Base-by-base conservation (phyloP, 148 eudicot genomes). In the Fagopyrum homotropicum region DNA sequence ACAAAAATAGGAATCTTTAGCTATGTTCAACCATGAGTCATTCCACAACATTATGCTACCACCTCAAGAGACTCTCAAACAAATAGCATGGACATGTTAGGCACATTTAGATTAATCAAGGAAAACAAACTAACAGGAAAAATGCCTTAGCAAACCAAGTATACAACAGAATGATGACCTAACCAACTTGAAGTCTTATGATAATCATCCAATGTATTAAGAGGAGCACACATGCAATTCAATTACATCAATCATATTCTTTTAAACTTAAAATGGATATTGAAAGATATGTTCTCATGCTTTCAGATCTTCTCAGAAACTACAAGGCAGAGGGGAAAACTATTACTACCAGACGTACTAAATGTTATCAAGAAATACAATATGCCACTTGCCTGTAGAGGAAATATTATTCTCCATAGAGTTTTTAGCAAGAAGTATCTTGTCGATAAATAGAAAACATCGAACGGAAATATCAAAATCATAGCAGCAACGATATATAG, bases 341-440 rank as follows among this genome's bases (percentile, higher is more conserved):
- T 22, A 51, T 48, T 69, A 49, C 74, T 19, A 19, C 22, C 29
- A 17, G 30, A 61, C 69, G 29, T 22, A 63, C 69, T 63, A 63
- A 44, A 63, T 63, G 59, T 17, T n/a, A 60, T 44, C 26, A 54
- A 68, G 60, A 57, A 49, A 50, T 72, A 70, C 22, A 78, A 72
- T 55, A 72, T 78, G 71, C 71, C 30, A 90, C 95, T 89, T 85
- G 85, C 99, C 99, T 96, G 99, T 49, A 96, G 82, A 69, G 99
- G 99, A 78, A 96, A 85, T 73, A 89, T 80, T 82, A 96, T 90
- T 83, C 98, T 85, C 99, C 99, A 96, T 76, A 90, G 84, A 75
- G 99, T 96, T 86, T 89, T 85, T 79, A 96, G 73, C 5, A 96
- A 74, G 89, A 85, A 92, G 85, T 85, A 96, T 59, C 98, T 93